Evolutionary conservation across 164 flowering plant genomes (phyloP).

Genomic region (Annona squamosa): DNA sequence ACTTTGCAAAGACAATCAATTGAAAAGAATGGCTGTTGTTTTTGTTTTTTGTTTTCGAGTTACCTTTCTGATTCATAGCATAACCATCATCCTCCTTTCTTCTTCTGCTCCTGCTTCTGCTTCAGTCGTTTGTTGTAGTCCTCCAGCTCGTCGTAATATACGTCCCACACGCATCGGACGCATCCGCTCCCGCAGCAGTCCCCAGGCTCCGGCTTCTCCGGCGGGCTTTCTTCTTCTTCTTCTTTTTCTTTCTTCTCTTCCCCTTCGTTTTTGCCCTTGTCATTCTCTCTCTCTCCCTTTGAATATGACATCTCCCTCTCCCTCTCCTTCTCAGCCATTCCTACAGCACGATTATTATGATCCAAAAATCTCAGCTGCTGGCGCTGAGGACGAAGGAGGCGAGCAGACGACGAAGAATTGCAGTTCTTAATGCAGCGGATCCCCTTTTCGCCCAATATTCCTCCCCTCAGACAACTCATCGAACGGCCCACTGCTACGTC

Average conservation of each 20-base stretch:
- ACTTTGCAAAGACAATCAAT: no score
- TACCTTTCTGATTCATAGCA: background rate
- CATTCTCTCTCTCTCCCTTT: background rate
- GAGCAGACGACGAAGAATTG: background rate
- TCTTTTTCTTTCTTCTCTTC: conserved; percentile 1
- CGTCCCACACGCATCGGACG: conserved; percentile 92
- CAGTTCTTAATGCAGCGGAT: background rate
- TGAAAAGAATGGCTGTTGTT: no score
- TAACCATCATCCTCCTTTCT: background rate
- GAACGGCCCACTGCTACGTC: background rate
- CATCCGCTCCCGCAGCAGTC: conserved; percentile 99
- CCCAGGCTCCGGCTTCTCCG: conserved; percentile 82
- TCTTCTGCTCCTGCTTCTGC: conserved; percentile 2
- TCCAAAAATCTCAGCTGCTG: background rate
- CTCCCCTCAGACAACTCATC: background rate
- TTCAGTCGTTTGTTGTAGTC: conserved; percentile 42
- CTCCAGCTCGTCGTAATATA: conserved; percentile 90
- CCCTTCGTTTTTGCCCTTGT: conserved; percentile 6
- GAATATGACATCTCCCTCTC: background rate
- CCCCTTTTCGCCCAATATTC: background rate
- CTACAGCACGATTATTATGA: background rate
- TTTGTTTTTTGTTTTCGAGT: no score
- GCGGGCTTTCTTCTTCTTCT: conserved; percentile 20
- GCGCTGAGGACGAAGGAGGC: background rate
- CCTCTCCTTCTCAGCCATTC: background rate